These are phyloP conservation scores for Pythium rhizo-oryzae DNA, from an alignment of 352 stramenopile genomes.

Conservation along the genomic window DNA sequence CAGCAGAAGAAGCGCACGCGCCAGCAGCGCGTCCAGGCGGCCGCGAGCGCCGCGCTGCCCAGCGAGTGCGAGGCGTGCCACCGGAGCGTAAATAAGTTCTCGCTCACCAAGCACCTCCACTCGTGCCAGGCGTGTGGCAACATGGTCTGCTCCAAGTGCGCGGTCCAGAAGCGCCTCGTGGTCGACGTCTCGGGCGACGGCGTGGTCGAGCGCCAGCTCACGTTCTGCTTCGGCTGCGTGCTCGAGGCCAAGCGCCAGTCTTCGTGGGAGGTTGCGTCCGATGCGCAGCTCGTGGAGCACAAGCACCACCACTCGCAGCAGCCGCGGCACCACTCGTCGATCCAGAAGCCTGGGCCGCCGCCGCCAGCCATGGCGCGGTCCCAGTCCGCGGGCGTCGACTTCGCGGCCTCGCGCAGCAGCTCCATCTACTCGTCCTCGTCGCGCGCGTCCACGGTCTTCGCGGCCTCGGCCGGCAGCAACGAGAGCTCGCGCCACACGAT, in stretches of 20 bases:
- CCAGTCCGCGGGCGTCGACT: slow-evolving; percentile 17
- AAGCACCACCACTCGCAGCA: not conserved
- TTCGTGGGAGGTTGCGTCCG: slow-evolving; percentile 47
- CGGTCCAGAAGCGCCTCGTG: slow-evolving; percentile 56
- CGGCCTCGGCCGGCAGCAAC: not conserved
- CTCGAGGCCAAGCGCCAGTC: slow-evolving; percentile 50
- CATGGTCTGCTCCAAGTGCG: slow-evolving; percentile 54
- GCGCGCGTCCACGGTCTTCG: not conserved
- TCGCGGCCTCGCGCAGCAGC: not conserved
- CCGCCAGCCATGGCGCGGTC: slow-evolving; percentile 13
- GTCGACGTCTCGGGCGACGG: slow-evolving; percentile 45
- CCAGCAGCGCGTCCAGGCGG: slow-evolving; percentile 9
- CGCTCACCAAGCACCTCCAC: slow-evolving; percentile 6
- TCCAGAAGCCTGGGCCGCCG: not conserved
- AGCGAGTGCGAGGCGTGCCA: slow-evolving; percentile 37
- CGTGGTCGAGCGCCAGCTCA: slow-evolving; percentile 38
- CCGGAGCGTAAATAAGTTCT: slow-evolving; percentile 23
- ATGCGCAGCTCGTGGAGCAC: slow-evolving; percentile 26
- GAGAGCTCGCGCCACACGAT: not conserved
- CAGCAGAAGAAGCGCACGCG: slow-evolving; percentile 29
- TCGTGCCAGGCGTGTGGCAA: slow-evolving; percentile 50
- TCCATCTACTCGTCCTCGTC: not conserved
- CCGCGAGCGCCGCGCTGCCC: slow-evolving; percentile 1
- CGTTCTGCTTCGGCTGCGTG: slow-evolving; percentile 54
- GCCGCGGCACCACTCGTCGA: slow-evolving; percentile 22